Conservation (phyloP, 331 rosid genomes). For the Quercus lobata region DNA sequence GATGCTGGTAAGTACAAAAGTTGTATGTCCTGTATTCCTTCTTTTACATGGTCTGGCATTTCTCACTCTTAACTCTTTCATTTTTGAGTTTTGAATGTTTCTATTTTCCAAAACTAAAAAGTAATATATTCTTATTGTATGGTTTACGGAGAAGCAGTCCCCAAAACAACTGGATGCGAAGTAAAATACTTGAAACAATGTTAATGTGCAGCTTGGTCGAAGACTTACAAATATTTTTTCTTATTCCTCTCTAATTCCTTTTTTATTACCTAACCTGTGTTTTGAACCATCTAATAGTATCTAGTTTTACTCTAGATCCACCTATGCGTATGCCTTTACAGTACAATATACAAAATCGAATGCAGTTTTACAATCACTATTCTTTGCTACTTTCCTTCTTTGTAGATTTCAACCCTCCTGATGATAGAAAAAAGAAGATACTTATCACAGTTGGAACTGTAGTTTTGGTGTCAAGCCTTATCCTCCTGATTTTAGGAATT, state of each 20-base stretch:
- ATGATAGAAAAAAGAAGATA: neutral
- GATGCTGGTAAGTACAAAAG: constrained; percentile 16
- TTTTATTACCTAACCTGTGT: neutral
- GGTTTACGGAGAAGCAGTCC: neutral
- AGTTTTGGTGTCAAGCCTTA: neutral
- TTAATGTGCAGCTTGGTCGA: neutral
- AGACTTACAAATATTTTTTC: neutral
- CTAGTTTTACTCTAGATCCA: neutral
- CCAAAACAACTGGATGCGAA: neutral
- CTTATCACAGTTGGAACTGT: neutral
- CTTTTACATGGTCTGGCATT: neutral
- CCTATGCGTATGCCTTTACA: neutral
- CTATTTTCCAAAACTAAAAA: neutral
- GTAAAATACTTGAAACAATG: neutral
- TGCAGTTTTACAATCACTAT: neutral
- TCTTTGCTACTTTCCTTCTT: neutral
- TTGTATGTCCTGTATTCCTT: neutral
- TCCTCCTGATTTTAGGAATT: constrained; percentile 19
- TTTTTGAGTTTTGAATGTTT: neutral
- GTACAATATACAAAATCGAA: neutral
- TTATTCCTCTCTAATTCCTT: neutral
- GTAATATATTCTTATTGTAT: neutral
- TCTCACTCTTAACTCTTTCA: neutral
- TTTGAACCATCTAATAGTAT: neutral
- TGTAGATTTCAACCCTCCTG: neutral